Evolutionary conservation across 2,329 filamentous ascomycete genomes (phyloP), one percentile per base, ranked within the genome.

Genomic region (Tolypocladium guangdongense): DNA sequence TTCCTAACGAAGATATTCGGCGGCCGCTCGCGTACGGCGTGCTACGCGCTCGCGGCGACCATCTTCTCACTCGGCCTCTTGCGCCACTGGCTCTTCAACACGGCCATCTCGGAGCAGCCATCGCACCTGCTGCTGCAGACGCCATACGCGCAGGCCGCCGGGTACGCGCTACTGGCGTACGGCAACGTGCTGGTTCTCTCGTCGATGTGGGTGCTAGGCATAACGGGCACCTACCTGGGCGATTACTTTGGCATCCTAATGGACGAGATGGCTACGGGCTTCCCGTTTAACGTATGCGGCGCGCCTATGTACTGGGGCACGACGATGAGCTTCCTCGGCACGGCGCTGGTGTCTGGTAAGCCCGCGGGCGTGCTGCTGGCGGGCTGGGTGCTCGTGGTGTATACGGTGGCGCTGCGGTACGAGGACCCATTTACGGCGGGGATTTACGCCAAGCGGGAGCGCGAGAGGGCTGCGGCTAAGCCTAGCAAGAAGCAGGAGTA

Each of bases 221-320:
- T 99, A 64, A 96, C 90, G 1, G 93, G 93, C 58, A 99, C 93
- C 38, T 99, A 96, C 68, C 78, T 99, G 37, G 93, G 93, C 62
- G 93, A 99, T 75, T 99, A 99, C 78, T 99, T 97, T 68, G 93
- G 93, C 62, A 96, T 97, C 68, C 78, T 99, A 60, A 95, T 96
- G 90, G 92, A 97, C 67, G 76, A 86, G 61, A 92, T 92, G 64
- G 91, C 97, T 51, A 95, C 90, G 14, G 87, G 88, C 16, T 99
- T 99, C 68, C 93, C 93, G 2, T 99, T 99, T 79, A 97, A 88
- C 71, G 80, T 97, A 56, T 91, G 86, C 52, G 82, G 83, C 59
- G 87, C 90, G 51, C 93, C 93, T 57, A 99, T 99, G 93, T 99
- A 99, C 77, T 88, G 90, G 74, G 93, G 93, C 55, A 90, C 86